A percentile compares a stretch with the other conserved stretches of the same genome.
phyloP scores from a whole-genome alignment of 306 rosid genomes.

The Abrus precatorius region DNA sequence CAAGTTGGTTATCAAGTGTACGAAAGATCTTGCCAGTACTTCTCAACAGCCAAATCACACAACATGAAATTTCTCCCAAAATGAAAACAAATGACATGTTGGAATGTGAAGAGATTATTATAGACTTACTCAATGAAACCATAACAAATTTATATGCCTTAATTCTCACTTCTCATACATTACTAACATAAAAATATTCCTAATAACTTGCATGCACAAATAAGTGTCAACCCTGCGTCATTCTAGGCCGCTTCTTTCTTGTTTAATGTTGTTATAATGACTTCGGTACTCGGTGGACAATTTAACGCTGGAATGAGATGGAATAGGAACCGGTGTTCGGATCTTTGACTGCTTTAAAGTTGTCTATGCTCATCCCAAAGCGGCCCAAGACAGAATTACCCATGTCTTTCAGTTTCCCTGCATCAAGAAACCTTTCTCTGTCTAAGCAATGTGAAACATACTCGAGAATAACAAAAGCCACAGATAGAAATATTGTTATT shows the following conservation, averaged over 20 bases:
- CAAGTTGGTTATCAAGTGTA: neutral
- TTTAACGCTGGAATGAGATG: slow-evolving; percentile 73
- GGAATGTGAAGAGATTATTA: neutral
- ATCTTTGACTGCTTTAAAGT: slow-evolving; percentile 90
- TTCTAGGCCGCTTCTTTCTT: slow-evolving; percentile 15
- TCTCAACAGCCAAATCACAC: neutral
- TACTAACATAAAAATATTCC: slow-evolving; percentile 38
- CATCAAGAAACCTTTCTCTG: slow-evolving; percentile 32
- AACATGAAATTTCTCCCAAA: slow-evolving; percentile 4
- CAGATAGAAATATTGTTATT: neutral
- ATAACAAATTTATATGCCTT: slow-evolving; percentile 5
- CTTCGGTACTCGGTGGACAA: neutral
- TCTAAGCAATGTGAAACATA: slow-evolving; percentile 12
- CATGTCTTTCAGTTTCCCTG: slow-evolving; percentile 90
- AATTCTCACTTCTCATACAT: slow-evolving; percentile 10
- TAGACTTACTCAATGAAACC: slow-evolving; percentile 36
- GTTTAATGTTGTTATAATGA: slow-evolving; percentile 33
- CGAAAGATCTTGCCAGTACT: neutral
- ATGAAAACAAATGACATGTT: neutral
- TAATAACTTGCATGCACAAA: slow-evolving; percentile 28
- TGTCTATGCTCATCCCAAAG: slow-evolving; percentile 91
- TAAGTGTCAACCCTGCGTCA: slow-evolving; percentile 35
- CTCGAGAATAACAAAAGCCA: slow-evolving; percentile 4
- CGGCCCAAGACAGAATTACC: slow-evolving; percentile 93
- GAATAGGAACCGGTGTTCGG: slow-evolving; percentile 96